phyloP scores from a whole-genome alignment of 2,329 filamentous ascomycete species.

The Neopestalotiopsis sp. region DNA sequence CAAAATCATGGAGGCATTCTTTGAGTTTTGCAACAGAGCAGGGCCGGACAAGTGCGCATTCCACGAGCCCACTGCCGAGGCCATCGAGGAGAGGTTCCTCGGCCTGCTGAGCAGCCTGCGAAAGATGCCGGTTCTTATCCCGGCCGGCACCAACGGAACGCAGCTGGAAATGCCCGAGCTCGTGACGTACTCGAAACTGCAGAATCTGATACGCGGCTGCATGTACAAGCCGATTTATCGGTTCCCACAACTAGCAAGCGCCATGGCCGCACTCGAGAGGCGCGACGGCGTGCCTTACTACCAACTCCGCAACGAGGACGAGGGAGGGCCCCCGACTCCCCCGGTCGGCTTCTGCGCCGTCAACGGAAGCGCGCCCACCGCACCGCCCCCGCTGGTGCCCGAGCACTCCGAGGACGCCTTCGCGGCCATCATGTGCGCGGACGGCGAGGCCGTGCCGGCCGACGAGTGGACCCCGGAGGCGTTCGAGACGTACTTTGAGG shows the following conservation, averaged over 20 bases:
- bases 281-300: constrained; percentile 52
- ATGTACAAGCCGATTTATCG: constrained; percentile 50
- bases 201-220: constrained; percentile 45
- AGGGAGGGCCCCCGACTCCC: constrained; percentile 11
- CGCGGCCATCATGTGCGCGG: constrained; percentile 52
- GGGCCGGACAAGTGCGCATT: constrained; percentile 54
- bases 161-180: constrained; percentile 46
- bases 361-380: constrained; percentile 35
- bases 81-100: constrained; percentile 45
- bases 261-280: constrained; percentile 47
- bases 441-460: constrained; percentile 29
- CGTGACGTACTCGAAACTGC: constrained; percentile 55
- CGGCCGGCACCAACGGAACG: constrained; percentile 35
- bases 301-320: constrained; percentile 26
- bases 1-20: constrained; percentile 52
- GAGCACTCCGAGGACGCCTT: constrained; percentile 47
- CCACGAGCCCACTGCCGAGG: constrained; percentile 38
- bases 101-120: constrained; percentile 47
- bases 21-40: constrained; percentile 56
- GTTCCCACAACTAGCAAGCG: constrained; percentile 47
- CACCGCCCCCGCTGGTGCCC: constrained; percentile 36
- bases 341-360: constrained; percentile 34
- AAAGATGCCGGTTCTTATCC: constrained; percentile 48
- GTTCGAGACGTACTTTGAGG: constrained; percentile 38
- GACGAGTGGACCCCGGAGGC: constrained; percentile 12